Conservation (phyloP, 2,329 filamentous ascomycete species). For the Calonectria honghensis region DNA sequence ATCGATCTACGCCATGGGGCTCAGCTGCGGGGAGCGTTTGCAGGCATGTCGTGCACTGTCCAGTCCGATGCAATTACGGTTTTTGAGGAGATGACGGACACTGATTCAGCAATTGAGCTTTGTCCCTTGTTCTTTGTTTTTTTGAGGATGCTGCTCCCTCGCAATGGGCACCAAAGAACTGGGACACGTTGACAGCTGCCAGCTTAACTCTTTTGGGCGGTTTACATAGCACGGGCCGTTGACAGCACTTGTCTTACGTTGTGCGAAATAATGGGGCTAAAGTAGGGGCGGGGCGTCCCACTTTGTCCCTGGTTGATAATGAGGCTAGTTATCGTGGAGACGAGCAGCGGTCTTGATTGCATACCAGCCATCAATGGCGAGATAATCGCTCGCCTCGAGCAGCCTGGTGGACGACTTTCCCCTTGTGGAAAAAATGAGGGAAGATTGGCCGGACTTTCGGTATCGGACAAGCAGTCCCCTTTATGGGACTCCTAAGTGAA, state of each 20-base stretch:
- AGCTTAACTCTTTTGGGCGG: neutral
- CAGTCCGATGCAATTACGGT: neutral
- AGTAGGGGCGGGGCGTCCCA: conserved; percentile 2
- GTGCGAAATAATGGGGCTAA: neutral
- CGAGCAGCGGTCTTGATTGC: neutral
- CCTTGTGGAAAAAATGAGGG: neutral
- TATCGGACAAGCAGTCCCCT: neutral
- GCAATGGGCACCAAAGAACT: neutral
- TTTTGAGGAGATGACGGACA: no score
- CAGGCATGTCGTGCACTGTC: conserved; percentile 7
- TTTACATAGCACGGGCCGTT: conserved; percentile 22
- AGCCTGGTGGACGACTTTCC: neutral
- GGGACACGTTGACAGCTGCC: neutral
- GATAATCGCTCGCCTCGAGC: neutral
- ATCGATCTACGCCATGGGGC: conserved; percentile 25
- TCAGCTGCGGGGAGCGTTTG: neutral
- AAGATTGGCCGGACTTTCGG: conserved; percentile 4
- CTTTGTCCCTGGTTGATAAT: neutral
- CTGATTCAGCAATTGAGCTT: neutral
- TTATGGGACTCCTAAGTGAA: conserved; percentile 2
- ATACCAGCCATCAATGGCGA: neutral
- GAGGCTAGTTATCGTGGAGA: neutral
- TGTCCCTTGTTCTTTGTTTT: neutral
- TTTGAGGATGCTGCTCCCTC: neutral
- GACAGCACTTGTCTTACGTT: neutral